Base-by-base conservation (phyloP, 2,329 filamentous ascomycete genomes). In the Simplicillium sp. region DNA sequence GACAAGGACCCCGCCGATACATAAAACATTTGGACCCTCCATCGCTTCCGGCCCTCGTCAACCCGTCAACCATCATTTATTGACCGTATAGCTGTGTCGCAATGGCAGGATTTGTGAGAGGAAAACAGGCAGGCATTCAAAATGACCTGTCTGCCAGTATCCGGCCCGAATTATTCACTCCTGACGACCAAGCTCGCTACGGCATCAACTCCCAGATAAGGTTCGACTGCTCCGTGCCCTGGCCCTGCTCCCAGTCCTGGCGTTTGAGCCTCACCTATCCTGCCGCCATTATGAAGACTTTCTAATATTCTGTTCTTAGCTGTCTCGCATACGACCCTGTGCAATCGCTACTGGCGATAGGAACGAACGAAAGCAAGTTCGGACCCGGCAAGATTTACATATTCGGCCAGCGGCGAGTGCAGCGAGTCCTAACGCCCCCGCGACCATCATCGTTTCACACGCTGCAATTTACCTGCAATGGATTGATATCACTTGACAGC, bases 121-220 rank as follows among this genome's bases (percentile, higher is more conserved):
- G 86, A 53, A 96, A 94, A 72, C 92, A 97, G 72, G 79, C 87
- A 43, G 92, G 92, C 55, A 84, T 98, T 53, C 84, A 88, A 59
- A 86, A 83, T 64, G 92, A 97, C 66, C 75, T 98, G 50, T 95
- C 89, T 39, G 80, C 81, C 14, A 84, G 82, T 50, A 79, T 97
- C 47, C 71, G 78, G 14, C 76, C 87, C 31, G 84, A 87, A 46
- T 67, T 86, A 12, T 95, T 97, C 58, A 70, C 77, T 44, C 77
- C 90, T 17, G 88, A 96, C 58, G 87, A 95, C 62, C 84, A 87
- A 53, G 76, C 77, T 39, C 79, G 86, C 48, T 90, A 84, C 60
- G 87, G 89, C 45, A 82, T 96, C 61, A 86, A 84, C 58, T 87
- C 82, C 15, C 78, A 82, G 56, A 75, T 82, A 55, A 76, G 75